A percentile compares a stretch with the other conserved stretches of the same genome.
These are phyloP conservation scores for Striga asiatica DNA, from an alignment of 257 asterid genomes.

Conservation along the genomic window DNA sequence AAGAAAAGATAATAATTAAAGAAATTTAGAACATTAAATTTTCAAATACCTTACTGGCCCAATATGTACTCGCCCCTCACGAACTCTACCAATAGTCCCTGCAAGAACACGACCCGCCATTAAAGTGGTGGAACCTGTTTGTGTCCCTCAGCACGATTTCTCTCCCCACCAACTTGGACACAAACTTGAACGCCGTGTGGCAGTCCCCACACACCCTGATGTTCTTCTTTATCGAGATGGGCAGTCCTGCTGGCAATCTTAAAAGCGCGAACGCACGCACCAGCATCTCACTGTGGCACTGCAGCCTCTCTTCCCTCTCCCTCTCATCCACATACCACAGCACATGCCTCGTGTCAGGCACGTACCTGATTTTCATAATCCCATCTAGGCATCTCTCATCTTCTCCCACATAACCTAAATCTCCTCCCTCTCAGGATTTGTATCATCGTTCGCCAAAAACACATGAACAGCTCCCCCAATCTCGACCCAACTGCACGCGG, in stretches of 20 bases:
- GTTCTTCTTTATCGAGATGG: slow-evolving; percentile 66
- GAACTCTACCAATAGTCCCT: slow-evolving; percentile 80
- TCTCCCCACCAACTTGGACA: slow-evolving; percentile 43
- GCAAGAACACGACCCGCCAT: slow-evolving; percentile 65
- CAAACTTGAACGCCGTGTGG: slow-evolving; percentile 59
- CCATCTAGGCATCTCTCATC: slow-evolving; percentile 31
- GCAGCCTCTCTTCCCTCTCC: slow-evolving; percentile 66
- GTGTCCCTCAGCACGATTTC: slow-evolving; percentile 73
- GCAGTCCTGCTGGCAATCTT: slow-evolving; percentile 34
- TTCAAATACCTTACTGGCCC: no score
- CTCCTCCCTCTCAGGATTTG: slow-evolving; percentile 51
- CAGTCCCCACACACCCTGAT: slow-evolving; percentile 86
- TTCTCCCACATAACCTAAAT: slow-evolving; percentile 52
- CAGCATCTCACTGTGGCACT: slow-evolving; percentile 65
- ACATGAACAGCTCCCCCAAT: slow-evolving; percentile 51
- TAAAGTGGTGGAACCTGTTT: slow-evolving; percentile 70
- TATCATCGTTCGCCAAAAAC: slow-evolving; percentile 66
- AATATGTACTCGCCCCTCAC: no score
- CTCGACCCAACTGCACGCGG: slow-evolving; percentile 93
- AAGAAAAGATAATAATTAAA: no score
- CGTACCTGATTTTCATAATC: slow-evolving; percentile 52
- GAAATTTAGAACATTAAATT: no score
- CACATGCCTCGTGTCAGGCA: slow-evolving; percentile 65
- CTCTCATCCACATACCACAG: slow-evolving; percentile 52
- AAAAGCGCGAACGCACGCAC: slow-evolving; percentile 74